These are phyloP conservation scores for Rhynchosporium agropyri DNA, from an alignment of 2,329 filamentous ascomycete species.

Conservation along the genomic window DNA sequence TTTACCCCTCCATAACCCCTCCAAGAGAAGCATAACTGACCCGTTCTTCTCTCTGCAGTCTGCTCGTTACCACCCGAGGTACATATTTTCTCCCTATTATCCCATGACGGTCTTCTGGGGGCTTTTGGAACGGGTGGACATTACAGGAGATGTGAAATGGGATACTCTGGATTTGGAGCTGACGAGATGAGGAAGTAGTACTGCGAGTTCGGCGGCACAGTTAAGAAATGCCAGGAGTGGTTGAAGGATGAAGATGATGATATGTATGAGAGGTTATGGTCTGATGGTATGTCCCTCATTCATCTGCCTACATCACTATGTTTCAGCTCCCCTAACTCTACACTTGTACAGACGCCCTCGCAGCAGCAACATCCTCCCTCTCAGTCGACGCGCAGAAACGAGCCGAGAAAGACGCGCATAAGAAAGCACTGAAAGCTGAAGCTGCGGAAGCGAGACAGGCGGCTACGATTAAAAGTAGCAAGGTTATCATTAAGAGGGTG, in stretches of 20 bases:
- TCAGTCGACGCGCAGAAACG: conserved; percentile 92
- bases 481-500: conserved; percentile 91
- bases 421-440: conserved; percentile 94
- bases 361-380: conserved; percentile 81
- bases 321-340: no score
- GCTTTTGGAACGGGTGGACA: no score
- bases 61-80: conserved; percentile 69
- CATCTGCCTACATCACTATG: not conserved
- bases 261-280: conserved; percentile 82
- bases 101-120: not conserved
- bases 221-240: conserved; percentile 98
- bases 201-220: conserved; percentile 96
- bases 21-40: conserved; percentile 21
- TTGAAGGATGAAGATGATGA: conserved; percentile 72
- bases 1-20: conserved; percentile 27
- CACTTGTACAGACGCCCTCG: conserved; percentile 66
- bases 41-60: conserved; percentile 47
- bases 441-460: conserved; percentile 81
- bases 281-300: conserved; percentile 64
- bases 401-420: conserved; percentile 92
- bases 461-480: conserved; percentile 75
- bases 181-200: conserved; percentile 63
- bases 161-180: conserved; percentile 17
- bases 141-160: no score
- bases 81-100: conserved; percentile 30